Evolutionary conservation across 1,284 basidiomycete genomes (phyloP).

Genomic region (Exobasidium cylindrosporum): DNA sequence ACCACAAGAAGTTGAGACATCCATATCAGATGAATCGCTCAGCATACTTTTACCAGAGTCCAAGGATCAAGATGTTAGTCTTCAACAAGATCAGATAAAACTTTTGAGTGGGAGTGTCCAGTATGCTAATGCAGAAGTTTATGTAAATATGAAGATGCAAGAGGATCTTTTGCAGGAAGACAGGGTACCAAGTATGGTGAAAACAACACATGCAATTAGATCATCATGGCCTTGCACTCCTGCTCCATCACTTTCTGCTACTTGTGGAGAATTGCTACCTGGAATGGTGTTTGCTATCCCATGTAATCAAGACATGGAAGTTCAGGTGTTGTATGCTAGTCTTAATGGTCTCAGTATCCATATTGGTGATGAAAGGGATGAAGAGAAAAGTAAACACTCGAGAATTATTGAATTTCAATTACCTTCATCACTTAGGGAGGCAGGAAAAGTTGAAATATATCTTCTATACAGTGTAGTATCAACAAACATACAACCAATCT

Average conservation of each 20-base stretch:
- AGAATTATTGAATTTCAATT: constrained; percentile 7
- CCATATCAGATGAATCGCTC: background rate
- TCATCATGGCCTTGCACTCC: background rate
- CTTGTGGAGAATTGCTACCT: background rate
- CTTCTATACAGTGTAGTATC: constrained; percentile 2
- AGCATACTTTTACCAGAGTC: background rate
- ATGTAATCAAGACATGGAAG: background rate
- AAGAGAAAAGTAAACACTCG: background rate
- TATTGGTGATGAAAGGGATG: background rate
- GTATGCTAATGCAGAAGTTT: background rate
- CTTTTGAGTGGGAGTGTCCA: background rate
- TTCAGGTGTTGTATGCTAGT: background rate
- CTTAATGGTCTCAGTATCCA: background rate
- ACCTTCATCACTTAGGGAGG: background rate
- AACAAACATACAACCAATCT: background rate
- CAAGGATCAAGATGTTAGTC: background rate
- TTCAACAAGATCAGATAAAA: background rate
- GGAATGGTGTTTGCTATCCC: constrained; percentile 2
- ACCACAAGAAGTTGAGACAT: background rate
- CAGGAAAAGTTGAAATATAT: background rate
- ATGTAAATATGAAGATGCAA: background rate
- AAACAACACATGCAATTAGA: background rate
- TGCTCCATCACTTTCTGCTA: background rate
- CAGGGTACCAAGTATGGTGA: background rate
- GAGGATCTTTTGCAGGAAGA: background rate